These are phyloP conservation scores for Plantago coronopus DNA, from an alignment of 305 asterid species.

Conservation along the genomic window DNA sequence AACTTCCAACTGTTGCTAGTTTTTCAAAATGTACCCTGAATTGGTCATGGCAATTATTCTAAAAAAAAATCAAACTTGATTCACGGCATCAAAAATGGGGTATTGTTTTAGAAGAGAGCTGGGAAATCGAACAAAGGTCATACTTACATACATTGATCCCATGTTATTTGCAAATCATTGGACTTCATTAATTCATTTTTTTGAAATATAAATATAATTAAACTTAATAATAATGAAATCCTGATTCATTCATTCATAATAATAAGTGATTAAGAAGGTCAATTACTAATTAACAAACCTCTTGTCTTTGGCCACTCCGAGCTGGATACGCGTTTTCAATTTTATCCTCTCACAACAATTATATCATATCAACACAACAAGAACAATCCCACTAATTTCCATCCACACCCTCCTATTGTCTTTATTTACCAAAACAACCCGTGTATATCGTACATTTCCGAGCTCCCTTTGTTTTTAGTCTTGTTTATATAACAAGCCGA, in stretches of 20 bases:
- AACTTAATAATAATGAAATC: too few relatives aligned
- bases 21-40: conserved; percentile 2
- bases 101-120: background rate
- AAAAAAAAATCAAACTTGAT: conserved; percentile 17
- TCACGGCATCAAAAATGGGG: conserved; percentile 29
- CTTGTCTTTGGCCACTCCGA: conserved; percentile 25
- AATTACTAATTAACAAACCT: conserved; percentile 25
- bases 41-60: background rate
- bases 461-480: too few relatives aligned
- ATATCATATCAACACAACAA: conserved; percentile 1
- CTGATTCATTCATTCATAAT: too few relatives aligned
- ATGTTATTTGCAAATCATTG: conserved; percentile 7
- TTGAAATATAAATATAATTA: too few relatives aligned
- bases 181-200: background rate
- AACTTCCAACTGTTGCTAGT: too few relatives aligned
- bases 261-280: conserved; percentile 17
- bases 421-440: too few relatives aligned
- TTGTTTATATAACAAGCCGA: too few relatives aligned
- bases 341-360: conserved; percentile 11
- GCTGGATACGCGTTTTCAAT: conserved; percentile 63
- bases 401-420: background rate
- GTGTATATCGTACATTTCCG: too few relatives aligned
- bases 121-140: conserved; percentile 10
- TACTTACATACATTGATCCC: conserved; percentile 2
- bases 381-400: background rate